These are phyloP conservation scores for Orychophragmus violaceus DNA, from an alignment of 345 rosid genomes.

Conservation along the genomic window DNA sequence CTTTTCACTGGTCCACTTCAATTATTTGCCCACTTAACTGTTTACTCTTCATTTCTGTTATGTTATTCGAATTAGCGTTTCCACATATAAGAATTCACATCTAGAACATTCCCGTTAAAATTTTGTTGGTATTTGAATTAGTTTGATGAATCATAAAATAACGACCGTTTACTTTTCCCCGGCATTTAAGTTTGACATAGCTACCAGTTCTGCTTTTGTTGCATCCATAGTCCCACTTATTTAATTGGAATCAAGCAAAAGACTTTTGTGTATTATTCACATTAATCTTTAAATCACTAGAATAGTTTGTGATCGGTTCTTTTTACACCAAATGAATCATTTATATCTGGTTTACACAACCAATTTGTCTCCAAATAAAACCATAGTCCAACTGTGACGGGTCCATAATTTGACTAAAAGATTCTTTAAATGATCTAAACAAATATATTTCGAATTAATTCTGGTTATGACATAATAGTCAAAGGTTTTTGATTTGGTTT, in stretches of 20 bases:
- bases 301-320: background rate
- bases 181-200: slow-evolving; percentile 2
- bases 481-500: too few species aligned
- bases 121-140: background rate
- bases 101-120: background rate
- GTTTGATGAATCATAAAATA: slow-evolving; percentile 1
- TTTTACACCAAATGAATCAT: background rate
- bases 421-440: background rate
- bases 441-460: background rate
- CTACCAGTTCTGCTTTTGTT: slow-evolving; percentile 11
- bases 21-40: too few species aligned
- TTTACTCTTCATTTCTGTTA: too few species aligned
- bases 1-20: too few species aligned
- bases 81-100: background rate
- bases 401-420: background rate
- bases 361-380: background rate
- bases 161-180: slow-evolving; percentile 1
- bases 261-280: background rate
- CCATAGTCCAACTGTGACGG: background rate
- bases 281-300: background rate
- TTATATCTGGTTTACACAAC: background rate
- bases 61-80: background rate
- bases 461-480: too few species aligned
- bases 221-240: slow-evolving; percentile 10
- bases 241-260: slow-evolving; percentile 10